Base-by-base conservation (phyloP, 2,329 filamentous ascomycete genomes). In the Ophiostoma sp. region DNA sequence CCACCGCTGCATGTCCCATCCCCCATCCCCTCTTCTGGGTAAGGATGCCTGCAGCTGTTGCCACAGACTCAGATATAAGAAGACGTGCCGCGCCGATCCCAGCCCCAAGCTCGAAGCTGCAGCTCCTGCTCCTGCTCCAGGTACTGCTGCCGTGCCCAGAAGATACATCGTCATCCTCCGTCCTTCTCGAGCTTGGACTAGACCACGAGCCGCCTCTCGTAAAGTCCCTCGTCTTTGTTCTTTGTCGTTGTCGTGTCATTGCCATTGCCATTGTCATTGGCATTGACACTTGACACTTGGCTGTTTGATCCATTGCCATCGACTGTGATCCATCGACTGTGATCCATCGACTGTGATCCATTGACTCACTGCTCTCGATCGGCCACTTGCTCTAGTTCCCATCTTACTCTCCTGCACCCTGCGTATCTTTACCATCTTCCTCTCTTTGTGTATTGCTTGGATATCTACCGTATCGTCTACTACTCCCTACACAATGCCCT, bases 181-280 rank as follows among this genome's bases (percentile, higher is more conserved):
- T 55, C 49, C 49, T 55, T 55, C 27, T n/a, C 49, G 12, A n/a
- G 27, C 49, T 18, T 27, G 18, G 49, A 14, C 49, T 55, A 55
- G 49, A 55, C 27, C 49, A 55, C 49, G 49, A 55, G 49, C 42
- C 49, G 49, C n/a, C 18, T 55, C 8, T 27, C 27, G 27, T 4
- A 55, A 27, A 47, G 49, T 55, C 49, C 49, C 49, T 55, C 49
- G 49, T 55, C 49, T 55, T 55, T 55, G 49, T 55, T 55, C 49
- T 55, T 27, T 47, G 45, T 47, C 14, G 14, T 45, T 45, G 42
- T 8, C 49, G n/a, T 27, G 49, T 55, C 49, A 55, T 36, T 55
- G 49, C 27, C 49, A 4, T 27, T 55, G 49, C n/a, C 12, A 5
- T 16, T 55, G 18, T 36, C 5, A 8, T 45, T 45, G 42, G 4